Evolutionary conservation across 768 basidiomycete genomes (phyloP).

Genomic region (Termitomyces sp.): DNA sequence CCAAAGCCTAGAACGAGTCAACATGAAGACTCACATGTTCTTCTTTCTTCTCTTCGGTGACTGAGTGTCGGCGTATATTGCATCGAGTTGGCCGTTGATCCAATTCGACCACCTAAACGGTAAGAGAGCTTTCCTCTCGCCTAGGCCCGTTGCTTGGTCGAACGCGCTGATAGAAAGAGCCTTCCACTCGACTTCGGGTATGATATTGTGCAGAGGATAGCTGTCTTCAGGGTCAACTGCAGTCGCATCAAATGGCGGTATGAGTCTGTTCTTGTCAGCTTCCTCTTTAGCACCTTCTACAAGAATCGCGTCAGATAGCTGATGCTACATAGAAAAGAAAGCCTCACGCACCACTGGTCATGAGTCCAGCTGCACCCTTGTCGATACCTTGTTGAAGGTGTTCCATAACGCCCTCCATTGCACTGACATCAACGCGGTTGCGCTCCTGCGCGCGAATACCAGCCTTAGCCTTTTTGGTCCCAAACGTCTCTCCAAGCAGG

Average conservation of each 20-base stretch:
- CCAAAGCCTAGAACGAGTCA: background rate
- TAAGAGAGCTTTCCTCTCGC: constrained; percentile 50
- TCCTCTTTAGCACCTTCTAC: constrained; percentile 64
- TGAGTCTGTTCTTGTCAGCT: constrained; percentile 60
- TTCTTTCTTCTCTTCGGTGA: constrained; percentile 53
- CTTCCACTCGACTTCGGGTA: constrained; percentile 79
- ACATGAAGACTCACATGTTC: constrained; percentile 49
- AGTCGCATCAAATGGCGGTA: constrained; percentile 66
- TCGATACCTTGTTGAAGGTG: constrained; percentile 84
- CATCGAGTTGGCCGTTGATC: constrained; percentile 61
- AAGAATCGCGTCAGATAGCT: constrained; percentile 1
- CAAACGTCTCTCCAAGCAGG: constrained; percentile 88
- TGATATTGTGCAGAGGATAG: constrained; percentile 70
- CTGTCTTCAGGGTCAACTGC: constrained; percentile 70
- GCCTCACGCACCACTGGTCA: constrained; percentile 54
- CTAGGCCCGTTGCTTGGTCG: constrained; percentile 40
- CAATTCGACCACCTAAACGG: constrained; percentile 62
- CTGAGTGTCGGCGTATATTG: constrained; percentile 29
- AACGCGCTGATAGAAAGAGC: constrained; percentile 55
- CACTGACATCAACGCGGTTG: constrained; percentile 83
- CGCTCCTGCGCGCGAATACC: constrained; percentile 82
- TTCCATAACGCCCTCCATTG: constrained; percentile 80
- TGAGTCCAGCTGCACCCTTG: constrained; percentile 60
- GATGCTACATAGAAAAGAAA: background rate
- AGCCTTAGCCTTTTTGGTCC: constrained; percentile 89